phyloP scores from a whole-genome alignment of 441 rosid species.

The Adansonia gregorii region DNA sequence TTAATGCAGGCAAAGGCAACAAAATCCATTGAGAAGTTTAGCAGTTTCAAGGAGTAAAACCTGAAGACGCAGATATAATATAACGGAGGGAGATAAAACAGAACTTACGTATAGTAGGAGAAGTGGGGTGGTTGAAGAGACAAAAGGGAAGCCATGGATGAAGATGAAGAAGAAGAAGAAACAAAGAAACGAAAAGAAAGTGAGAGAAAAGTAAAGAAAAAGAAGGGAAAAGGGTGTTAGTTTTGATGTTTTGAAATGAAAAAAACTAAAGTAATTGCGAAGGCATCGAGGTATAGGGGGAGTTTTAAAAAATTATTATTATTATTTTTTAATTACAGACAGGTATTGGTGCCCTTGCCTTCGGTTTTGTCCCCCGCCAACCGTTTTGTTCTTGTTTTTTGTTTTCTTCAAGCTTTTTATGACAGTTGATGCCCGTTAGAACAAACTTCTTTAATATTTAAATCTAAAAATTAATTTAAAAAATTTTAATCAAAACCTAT shows the following conservation, averaged over 20 bases:
- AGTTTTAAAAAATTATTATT: neutral
- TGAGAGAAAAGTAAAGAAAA: neutral
- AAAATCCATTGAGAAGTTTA: neutral
- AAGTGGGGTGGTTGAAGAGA: conserved; percentile 38
- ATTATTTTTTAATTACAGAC: neutral
- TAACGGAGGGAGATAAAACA: neutral
- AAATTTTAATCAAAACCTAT: too few species aligned
- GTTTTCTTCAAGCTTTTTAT: neutral
- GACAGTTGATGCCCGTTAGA: neutral
- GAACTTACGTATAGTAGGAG: conserved; percentile 42
- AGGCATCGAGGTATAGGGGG: conserved; percentile 40
- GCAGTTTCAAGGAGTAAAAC: neutral
- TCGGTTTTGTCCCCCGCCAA: conserved; percentile 49
- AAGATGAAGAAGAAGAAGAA: neutral
- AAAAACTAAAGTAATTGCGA: conserved; percentile 23
- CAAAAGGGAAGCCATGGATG: conserved; percentile 54
- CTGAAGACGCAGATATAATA: neutral
- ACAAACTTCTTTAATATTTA: neutral
- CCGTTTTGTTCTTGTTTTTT: conserved; percentile 19
- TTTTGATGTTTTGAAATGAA: conserved; percentile 8
- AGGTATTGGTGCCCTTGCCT: conserved; percentile 17
- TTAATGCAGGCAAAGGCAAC: neutral
- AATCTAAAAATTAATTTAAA: too few species aligned
- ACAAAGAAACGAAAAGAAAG: neutral
- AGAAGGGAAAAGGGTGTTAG: neutral